phyloP scores from a whole-genome alignment of 1,284 basidiomycete species.

The Microbotryum scabiosae region DNA sequence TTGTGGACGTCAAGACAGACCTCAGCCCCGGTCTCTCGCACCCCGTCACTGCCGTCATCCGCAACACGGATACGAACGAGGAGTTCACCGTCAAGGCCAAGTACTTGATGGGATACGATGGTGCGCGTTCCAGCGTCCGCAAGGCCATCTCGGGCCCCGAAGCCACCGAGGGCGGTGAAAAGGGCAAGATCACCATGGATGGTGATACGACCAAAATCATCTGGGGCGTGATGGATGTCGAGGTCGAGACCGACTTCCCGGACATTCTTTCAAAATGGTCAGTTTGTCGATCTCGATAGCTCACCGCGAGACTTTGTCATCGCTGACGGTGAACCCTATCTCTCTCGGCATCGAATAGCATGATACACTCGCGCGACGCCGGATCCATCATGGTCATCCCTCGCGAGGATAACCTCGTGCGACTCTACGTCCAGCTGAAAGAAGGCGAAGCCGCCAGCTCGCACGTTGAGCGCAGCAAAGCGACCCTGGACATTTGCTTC shows the following conservation, averaged over 20 bases:
- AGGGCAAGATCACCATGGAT: constrained; percentile 38
- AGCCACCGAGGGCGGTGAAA: constrained; percentile 32
- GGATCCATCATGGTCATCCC: constrained; percentile 39
- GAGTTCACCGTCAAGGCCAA: constrained; percentile 37
- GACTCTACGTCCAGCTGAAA: constrained; percentile 37
- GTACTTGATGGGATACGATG: constrained; percentile 42
- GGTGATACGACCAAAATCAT: constrained; percentile 40
- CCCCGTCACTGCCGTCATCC: constrained; percentile 18
- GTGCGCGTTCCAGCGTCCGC: constrained; percentile 38
- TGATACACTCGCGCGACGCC: constrained; percentile 35
- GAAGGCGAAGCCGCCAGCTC: constrained; percentile 19
- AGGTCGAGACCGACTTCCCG: constrained; percentile 32
- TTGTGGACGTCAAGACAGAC: constrained; percentile 30
- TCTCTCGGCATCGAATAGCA: constrained; percentile 8
- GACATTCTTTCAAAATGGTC: constrained; percentile 30
- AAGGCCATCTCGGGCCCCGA: constrained; percentile 36
- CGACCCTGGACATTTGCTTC: constrained; percentile 40
- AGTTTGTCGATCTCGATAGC: background rate
- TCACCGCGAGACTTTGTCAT: background rate
- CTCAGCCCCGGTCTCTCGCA: constrained; percentile 19
- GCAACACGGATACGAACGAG: constrained; percentile 23
- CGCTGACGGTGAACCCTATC: background rate
- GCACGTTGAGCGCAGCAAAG: constrained; percentile 33
- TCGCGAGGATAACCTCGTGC: constrained; percentile 33
- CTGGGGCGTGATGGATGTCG: constrained; percentile 35